phyloP scores from a whole-genome alignment of 345 rosid species.

The Lumnitzera racemosa region DNA sequence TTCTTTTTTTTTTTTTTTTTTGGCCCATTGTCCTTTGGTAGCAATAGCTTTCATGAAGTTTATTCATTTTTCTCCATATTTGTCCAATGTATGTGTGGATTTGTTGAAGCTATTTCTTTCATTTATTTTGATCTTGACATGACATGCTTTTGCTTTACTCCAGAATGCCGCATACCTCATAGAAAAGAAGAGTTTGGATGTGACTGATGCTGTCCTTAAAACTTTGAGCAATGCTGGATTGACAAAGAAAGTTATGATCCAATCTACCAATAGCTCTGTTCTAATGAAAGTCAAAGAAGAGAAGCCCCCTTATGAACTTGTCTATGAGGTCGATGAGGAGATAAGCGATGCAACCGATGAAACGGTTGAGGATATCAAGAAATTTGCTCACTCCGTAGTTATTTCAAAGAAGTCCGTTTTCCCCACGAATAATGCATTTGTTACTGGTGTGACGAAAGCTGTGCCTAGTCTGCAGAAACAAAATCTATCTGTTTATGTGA shows the following conservation, averaged over 20 bases:
- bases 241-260: constrained; percentile 61
- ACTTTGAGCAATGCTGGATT: constrained; percentile 61
- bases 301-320: constrained; percentile 36
- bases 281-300: constrained; percentile 47
- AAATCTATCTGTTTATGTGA: constrained; percentile 58
- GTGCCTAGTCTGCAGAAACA: constrained; percentile 39
- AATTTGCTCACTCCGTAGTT: constrained; percentile 61
- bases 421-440: constrained; percentile 11
- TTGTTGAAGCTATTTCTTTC: neutral
- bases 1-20: too few relatives aligned
- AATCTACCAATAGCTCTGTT: constrained; percentile 74
- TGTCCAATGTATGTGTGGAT: neutral
- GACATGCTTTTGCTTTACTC: constrained; percentile 2
- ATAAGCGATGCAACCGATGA: constrained; percentile 44
- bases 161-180: constrained; percentile 79
- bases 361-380: constrained; percentile 52
- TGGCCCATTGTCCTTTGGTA: too few relatives aligned
- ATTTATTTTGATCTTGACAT: neutral
- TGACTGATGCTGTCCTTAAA: constrained; percentile 47
- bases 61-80: too few relatives aligned
- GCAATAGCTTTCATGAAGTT: too few relatives aligned
- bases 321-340: constrained; percentile 54
- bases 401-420: constrained; percentile 50
- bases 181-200: constrained; percentile 37
- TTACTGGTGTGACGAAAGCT: constrained; percentile 31